Conservation (phyloP, 1,284 basidiomycete species). For the Marasmius sp. region DNA sequence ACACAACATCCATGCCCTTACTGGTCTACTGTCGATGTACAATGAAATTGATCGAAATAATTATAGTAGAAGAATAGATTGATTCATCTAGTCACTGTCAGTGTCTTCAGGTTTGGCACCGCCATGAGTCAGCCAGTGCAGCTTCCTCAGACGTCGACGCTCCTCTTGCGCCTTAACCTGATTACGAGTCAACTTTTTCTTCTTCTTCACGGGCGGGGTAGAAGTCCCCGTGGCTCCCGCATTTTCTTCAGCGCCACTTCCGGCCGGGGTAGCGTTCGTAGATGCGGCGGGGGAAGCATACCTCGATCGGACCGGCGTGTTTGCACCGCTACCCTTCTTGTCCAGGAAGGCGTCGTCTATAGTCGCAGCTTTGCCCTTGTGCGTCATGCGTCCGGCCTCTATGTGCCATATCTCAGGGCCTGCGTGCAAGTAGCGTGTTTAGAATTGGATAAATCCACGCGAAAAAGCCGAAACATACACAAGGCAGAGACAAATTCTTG, state of each 20-base stretch:
- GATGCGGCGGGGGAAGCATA: slow-evolving; percentile 67
- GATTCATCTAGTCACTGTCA: slow-evolving; percentile 52
- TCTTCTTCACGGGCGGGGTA: slow-evolving; percentile 58
- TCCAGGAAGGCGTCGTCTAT: slow-evolving; percentile 77
- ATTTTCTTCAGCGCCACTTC: slow-evolving; percentile 67
- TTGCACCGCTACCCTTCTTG: slow-evolving; percentile 68
- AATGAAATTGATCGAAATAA: neutral
- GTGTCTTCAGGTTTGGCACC: slow-evolving; percentile 81
- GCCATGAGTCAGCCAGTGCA: slow-evolving; percentile 84
- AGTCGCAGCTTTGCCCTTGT: slow-evolving; percentile 84
- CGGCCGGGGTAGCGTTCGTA: slow-evolving; percentile 64
- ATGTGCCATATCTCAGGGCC: slow-evolving; percentile 84
- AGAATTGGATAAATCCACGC: slow-evolving; percentile 12
- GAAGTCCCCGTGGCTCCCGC: slow-evolving; percentile 34
- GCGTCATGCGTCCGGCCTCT: slow-evolving; percentile 78
- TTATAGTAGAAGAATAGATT: neutral
- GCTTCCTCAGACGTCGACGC: slow-evolving; percentile 73
- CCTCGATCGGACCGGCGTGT: slow-evolving; percentile 66
- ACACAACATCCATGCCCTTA: neutral
- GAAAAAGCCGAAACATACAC: slow-evolving; percentile 51
- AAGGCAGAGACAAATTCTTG: slow-evolving; percentile 87
- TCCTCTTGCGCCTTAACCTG: slow-evolving; percentile 89
- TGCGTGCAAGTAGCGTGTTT: slow-evolving; percentile 28
- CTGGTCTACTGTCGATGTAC: neutral
- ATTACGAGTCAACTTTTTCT: slow-evolving; percentile 92